Conservation (phyloP, 2,329 filamentous ascomycete species). For the Phyllachora maydis region DNA sequence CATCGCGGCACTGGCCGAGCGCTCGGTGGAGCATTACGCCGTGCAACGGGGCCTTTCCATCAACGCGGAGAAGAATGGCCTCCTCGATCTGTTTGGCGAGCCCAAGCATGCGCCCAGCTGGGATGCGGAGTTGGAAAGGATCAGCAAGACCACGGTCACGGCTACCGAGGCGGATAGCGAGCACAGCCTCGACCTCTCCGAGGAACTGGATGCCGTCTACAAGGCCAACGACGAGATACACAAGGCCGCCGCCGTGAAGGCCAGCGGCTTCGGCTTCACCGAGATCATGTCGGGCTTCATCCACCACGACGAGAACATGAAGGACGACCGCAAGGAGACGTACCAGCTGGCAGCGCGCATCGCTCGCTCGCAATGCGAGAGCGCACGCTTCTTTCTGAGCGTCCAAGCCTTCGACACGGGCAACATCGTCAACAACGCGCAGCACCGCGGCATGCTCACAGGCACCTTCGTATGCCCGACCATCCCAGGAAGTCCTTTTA, state of each 20-base stretch:
- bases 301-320: slow-evolving; percentile 19
- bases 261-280: slow-evolving; percentile 34
- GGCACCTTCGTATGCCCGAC: slow-evolving; percentile 36
- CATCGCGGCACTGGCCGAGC: slow-evolving; percentile 46
- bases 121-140: no score
- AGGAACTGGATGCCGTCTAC: slow-evolving; percentile 15
- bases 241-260: slow-evolving; percentile 19
- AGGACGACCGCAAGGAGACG: slow-evolving; percentile 23
- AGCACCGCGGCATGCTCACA: slow-evolving; percentile 30
- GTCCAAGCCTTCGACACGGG: slow-evolving; percentile 32
- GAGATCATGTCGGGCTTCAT: slow-evolving; percentile 45
- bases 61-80: slow-evolving; percentile 20
- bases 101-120: slow-evolving; percentile 20
- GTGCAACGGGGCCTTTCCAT: slow-evolving; percentile 19
- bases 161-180: no score
- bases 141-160: no score
- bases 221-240: slow-evolving; percentile 16
- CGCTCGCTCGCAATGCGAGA: slow-evolving; percentile 30
- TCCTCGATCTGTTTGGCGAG: slow-evolving; percentile 31
- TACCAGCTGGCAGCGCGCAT: slow-evolving; percentile 30
- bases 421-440: slow-evolving; percentile 21
- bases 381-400: slow-evolving; percentile 36
- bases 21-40: slow-evolving; percentile 32
- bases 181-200: no score
- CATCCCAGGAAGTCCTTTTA: slow-evolving; percentile 34